Base-by-base conservation (phyloP, 2,329 filamentous ascomycete species). In the Colletotrichum nymphaeae region DNA sequence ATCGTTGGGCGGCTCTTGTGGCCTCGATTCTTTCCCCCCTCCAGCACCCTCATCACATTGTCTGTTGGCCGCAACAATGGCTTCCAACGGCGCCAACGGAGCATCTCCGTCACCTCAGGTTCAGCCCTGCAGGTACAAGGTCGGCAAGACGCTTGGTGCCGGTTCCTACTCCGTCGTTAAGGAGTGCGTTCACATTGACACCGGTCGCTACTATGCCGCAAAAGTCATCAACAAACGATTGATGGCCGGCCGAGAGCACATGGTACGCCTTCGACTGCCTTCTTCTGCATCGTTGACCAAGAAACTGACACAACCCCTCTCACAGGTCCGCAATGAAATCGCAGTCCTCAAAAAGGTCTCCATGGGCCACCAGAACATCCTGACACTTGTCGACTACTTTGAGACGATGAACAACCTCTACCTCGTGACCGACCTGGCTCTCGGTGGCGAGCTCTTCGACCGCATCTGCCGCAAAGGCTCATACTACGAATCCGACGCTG, bases 381-480 rank as follows among this genome's bases (percentile, higher is more conserved):
- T 99, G 74, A 99, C 97, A 1, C 89, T 99, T 72, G 97, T 98
- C 79, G 97, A 99, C 86, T 99, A 98, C 85, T 99, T 99, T 81
- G 97, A 99, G 86, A 99, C 97, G 7, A 97, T 98, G 94, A 98
- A 99, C 86, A 99, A 99, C 84, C 90, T 99, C 76, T 99, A 99
- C 83, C 92, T 99, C 49, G 97, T 99, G 64, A 98, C 97, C 56
- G 97, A 99, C 80, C 93, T 99, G 37, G 97, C 97, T 22, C 92
- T 98, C 22, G 97, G 97, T 76, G 97, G 97, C 78, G 97, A 99
- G 84, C 91, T 99, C 19, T 99, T 99, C 82, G 97, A 99, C 83
- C 94, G 97, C 78, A 99, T 99, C 83, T 99, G 97, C 84, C 93
- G 97, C 76, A 99, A 99, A 86, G 97, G 97, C 76, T 97, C 94